phyloP scores from a whole-genome alignment of 2,329 filamentous ascomycete genomes.

The Lasiodiplodia gonubiensis region DNA sequence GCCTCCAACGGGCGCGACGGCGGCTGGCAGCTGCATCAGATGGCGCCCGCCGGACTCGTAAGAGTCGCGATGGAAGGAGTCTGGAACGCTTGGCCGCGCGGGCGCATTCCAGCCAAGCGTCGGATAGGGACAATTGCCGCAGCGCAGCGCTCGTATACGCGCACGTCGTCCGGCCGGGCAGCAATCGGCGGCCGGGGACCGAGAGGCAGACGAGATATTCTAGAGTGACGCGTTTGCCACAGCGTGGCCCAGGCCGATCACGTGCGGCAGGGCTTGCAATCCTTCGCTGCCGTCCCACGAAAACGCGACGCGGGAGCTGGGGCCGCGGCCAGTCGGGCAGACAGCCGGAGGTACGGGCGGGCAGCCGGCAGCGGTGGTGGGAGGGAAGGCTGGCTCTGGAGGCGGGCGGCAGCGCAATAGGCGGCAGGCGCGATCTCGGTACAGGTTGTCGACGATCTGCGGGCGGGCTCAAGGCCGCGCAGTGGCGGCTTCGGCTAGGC shows the following conservation, averaged over 20 bases:
- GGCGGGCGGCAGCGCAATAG: neutral
- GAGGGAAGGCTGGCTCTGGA: neutral
- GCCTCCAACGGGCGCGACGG: constrained; percentile 12
- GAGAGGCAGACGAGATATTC: neutral
- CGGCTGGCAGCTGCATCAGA: neutral
- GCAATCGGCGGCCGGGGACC: neutral
- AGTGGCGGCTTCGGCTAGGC: constrained; percentile 2
- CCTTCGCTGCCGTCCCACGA: constrained; percentile 18
- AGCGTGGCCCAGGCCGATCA: neutral
- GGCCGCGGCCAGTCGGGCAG: neutral
- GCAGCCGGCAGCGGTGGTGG: neutral
- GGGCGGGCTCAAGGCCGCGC: constrained; percentile 19
- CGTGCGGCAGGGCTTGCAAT: neutral
- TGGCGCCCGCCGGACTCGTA: neutral
- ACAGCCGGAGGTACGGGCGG: neutral
- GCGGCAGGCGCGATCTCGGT: constrained; percentile 1
- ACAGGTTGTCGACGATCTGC: constrained; percentile 10
- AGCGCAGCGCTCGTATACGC: constrained; percentile 15
- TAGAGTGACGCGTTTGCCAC: neutral
- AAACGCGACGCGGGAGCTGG: neutral
- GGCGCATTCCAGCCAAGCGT: constrained; percentile 4
- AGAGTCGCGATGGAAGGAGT: constrained; percentile 21
- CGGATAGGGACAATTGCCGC: constrained; percentile 17
- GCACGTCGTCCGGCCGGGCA: constrained; percentile 8
- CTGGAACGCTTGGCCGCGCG: constrained; percentile 19